These are phyloP conservation scores for Piper betle DNA, from an alignment of 164 flowering plant genomes.

Conservation along the genomic window DNA sequence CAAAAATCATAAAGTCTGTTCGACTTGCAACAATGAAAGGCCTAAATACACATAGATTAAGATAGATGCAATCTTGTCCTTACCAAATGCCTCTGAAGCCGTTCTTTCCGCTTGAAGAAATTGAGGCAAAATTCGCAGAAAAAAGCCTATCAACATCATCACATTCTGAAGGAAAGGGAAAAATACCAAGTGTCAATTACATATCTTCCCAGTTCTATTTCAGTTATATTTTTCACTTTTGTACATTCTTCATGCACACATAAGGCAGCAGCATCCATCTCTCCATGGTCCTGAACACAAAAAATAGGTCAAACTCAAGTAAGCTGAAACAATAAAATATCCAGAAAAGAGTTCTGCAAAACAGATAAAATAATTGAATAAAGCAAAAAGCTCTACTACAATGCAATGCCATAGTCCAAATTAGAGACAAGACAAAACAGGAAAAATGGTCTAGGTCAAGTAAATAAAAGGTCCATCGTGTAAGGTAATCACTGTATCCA, in stretches of 20 bases:
- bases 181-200: conserved; percentile 99
- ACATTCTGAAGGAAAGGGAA: conserved; percentile 98
- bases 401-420: too few species aligned
- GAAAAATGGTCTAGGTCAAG: too few species aligned
- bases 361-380: not conserved
- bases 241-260: conserved; percentile 98
- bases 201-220: conserved; percentile 93
- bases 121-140: conserved; percentile 97
- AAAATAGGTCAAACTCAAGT: not conserved
- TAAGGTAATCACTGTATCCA: too few species aligned
- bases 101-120: conserved; percentile 98
- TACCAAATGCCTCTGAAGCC: conserved; percentile 98
- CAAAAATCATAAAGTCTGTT: too few species aligned
- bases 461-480: too few species aligned
- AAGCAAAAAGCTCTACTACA: too few species aligned
- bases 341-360: not conserved
- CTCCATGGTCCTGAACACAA: conserved; percentile 56
- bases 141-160: conserved; percentile 71
- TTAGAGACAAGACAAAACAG: too few species aligned
- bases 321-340: too few species aligned
- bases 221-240: conserved; percentile 92
- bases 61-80: too few species aligned
- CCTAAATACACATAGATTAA: too few species aligned
- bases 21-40: too few species aligned
- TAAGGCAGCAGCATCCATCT: conserved; percentile 98